These are phyloP conservation scores for Aspergillus panamensis DNA, from an alignment of 495 filamentous ascomycete species.

Conservation along the genomic window DNA sequence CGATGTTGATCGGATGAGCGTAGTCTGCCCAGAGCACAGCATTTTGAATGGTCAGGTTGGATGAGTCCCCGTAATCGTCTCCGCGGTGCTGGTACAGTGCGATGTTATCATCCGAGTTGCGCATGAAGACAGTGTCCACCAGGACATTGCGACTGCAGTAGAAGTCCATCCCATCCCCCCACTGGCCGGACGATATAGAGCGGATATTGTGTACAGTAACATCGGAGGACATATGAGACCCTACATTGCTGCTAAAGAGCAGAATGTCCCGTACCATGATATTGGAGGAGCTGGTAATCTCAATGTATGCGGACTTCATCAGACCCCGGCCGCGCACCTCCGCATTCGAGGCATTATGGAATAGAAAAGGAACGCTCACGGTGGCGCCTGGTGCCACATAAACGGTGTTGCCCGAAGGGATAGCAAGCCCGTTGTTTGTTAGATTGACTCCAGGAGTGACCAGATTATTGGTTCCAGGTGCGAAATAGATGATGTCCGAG, in stretches of 20 bases:
- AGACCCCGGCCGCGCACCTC: slow-evolving; percentile 21
- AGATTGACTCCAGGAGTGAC: slow-evolving; percentile 2
- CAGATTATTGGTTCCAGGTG: slow-evolving; percentile 19
- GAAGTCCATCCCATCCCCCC: slow-evolving; percentile 22
- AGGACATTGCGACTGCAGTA: slow-evolving; percentile 15
- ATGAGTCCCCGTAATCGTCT: slow-evolving; percentile 16
- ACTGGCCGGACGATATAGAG: slow-evolving; percentile 16
- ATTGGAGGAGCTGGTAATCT: slow-evolving; percentile 9
- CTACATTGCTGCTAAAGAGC: slow-evolving; percentile 10
- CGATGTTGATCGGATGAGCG: slow-evolving; percentile 20
- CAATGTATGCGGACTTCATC: slow-evolving; percentile 14
- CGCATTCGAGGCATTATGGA: slow-evolving; percentile 17
- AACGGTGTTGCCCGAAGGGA: slow-evolving; percentile 22
- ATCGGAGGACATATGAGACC: slow-evolving; percentile 13
- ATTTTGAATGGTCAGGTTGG: slow-evolving; percentile 17
- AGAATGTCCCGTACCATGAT: slow-evolving; percentile 11
- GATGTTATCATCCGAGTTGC: slow-evolving; percentile 22
- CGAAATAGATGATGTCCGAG: slow-evolving; percentile 21
- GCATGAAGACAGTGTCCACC: slow-evolving; percentile 15
- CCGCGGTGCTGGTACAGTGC: slow-evolving; percentile 19
- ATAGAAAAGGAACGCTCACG: slow-evolving; percentile 13
- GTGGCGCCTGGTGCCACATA: slow-evolving; percentile 21
- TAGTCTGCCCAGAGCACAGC: slow-evolving; percentile 6
- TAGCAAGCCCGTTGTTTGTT: slow-evolving; percentile 9
- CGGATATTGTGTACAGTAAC: slow-evolving; percentile 6